Conservation (phyloP, 495 filamentous ascomycete species). For the Hypomontagnella monticulosa region DNA sequence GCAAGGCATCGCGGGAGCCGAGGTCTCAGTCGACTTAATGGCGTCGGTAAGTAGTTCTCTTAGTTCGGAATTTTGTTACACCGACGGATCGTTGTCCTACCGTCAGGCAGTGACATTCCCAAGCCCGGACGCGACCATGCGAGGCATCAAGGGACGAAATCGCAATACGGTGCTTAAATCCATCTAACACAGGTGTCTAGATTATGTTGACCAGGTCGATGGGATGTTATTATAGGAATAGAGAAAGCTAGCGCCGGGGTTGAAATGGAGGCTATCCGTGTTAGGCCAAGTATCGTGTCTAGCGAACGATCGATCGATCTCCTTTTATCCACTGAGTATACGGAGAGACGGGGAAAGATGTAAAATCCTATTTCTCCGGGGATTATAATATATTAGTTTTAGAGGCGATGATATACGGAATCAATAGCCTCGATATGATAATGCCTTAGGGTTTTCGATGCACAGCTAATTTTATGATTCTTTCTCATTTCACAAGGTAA, state of each 20-base stretch:
- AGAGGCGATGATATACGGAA: too few species aligned
- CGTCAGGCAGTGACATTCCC: background rate
- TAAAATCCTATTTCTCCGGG: slow-evolving; percentile 9
- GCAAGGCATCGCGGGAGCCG: background rate
- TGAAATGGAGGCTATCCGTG: too few species aligned
- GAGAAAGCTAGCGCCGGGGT: too few species aligned
- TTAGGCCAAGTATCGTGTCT: background rate
- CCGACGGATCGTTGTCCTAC: slow-evolving; percentile 6
- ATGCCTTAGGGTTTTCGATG: too few species aligned
- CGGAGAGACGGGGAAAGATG: background rate
- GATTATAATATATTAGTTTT: too few species aligned
- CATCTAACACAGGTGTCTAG: background rate
- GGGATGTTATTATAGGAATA: too few species aligned
- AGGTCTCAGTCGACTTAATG: slow-evolving; percentile 3
- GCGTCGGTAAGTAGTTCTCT: background rate
- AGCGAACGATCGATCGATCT: too few species aligned
- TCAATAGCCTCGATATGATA: too few species aligned
- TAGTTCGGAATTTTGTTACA: background rate
- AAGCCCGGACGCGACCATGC: background rate
- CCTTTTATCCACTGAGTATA: background rate
- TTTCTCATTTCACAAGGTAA: too few species aligned
- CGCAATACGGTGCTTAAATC: background rate
- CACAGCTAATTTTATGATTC: too few species aligned
- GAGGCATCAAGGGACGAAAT: background rate
- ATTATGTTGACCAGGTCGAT: too few species aligned